phyloP scores from a whole-genome alignment of 2,329 filamentous ascomycete genomes.

The Claviceps purpurea region DNA sequence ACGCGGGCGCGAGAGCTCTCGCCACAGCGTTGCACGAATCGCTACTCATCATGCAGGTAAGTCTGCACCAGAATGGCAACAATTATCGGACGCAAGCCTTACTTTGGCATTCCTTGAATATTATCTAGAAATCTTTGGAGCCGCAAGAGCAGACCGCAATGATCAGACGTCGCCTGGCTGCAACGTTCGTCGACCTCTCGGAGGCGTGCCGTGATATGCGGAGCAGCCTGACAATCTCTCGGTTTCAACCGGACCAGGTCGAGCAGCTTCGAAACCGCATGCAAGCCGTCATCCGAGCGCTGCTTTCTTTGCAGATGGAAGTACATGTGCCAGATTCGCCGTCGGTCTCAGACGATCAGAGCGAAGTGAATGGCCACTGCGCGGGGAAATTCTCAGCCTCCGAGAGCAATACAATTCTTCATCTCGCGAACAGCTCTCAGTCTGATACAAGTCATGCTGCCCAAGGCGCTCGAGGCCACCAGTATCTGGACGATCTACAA shows the following conservation, averaged over 20 bases:
- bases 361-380: constrained; percentile 8
- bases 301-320: constrained; percentile 38
- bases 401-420: not conserved
- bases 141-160: constrained; percentile 17
- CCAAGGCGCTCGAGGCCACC: not conserved
- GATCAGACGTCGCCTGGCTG: constrained; percentile 30
- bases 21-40: constrained; percentile 33
- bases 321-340: constrained; percentile 28
- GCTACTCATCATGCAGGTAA: constrained; percentile 32
- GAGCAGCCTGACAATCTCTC: constrained; percentile 42
- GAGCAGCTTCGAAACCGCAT: constrained; percentile 37
- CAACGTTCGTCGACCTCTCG: constrained; percentile 41
- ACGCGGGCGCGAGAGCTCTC: constrained; percentile 40
- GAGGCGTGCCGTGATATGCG: constrained; percentile 41
- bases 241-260: constrained; percentile 37
- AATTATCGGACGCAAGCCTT: not conserved
- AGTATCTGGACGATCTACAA: constrained; percentile 19
- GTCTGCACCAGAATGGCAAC: constrained; percentile 2
- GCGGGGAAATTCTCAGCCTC: not conserved
- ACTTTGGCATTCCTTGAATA: not conserved
- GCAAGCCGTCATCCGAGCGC: constrained; percentile 39
- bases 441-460: not conserved
- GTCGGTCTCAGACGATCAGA: constrained; percentile 7
- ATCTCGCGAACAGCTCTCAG: not conserved
- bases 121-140: constrained; percentile 18